A percentile compares a stretch with the other conserved stretches of the same genome.
phyloP scores from a whole-genome alignment of 805 yeast genomes.

The Candida ovalis region DNA sequence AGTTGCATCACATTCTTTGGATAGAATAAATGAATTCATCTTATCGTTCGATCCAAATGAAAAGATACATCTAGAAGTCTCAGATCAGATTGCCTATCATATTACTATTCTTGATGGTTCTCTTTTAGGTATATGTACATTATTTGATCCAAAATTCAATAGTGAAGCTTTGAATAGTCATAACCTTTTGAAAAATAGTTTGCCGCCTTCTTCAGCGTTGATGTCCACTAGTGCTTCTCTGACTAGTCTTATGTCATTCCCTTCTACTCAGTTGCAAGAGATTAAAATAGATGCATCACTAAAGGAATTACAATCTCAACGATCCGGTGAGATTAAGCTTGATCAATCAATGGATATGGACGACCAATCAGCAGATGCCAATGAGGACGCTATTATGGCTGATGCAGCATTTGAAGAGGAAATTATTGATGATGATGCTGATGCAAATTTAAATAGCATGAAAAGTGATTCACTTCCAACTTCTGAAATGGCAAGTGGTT shows the following conservation, averaged over 20 bases:
- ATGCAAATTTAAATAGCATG: neutral
- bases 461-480: constrained; percentile 20
- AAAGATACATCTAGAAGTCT: constrained; percentile 19
- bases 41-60: constrained; percentile 44
- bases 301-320: constrained; percentile 1
- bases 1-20: constrained; percentile 42
- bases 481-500: constrained; percentile 30
- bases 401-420: constrained; percentile 4
- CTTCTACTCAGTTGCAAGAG: neutral
- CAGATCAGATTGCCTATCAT: constrained; percentile 23
- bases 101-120: constrained; percentile 25
- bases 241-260: constrained; percentile 1
- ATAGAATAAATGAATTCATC: constrained; percentile 50
- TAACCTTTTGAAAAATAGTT: constrained; percentile 5
- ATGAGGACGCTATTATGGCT: constrained; percentile 3
- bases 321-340: neutral
- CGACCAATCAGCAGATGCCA: neutral
- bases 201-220: constrained; percentile 3
- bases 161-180: constrained; percentile 25
- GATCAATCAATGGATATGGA: neutral
- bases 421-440: neutral
- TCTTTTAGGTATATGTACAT: constrained; percentile 63
- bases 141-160: constrained; percentile 65
- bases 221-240: constrained; percentile 23
- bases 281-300: neutral